Base-by-base conservation (phyloP, 768 basidiomycete species). In the Chlorophyllum brunneum region DNA sequence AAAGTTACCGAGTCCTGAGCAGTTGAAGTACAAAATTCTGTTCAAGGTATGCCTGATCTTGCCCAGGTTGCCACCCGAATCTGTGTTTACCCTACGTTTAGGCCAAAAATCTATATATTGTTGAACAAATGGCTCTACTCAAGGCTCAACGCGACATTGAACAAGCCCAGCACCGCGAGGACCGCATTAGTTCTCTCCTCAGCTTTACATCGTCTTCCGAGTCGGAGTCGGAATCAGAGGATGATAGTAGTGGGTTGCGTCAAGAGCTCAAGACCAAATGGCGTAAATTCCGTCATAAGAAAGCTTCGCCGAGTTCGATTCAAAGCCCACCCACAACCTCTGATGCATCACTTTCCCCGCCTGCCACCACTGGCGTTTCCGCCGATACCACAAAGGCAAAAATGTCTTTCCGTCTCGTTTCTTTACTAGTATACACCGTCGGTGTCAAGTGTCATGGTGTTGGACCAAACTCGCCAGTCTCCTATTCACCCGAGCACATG, bases 401-500 rank as follows among this genome's bases (percentile, higher is more conserved):
- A 60, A 93, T 92, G 83, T 94, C 94, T 0, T 64, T 79, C 22
- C 75, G 78, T 2, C 78, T 98, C 1, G 81, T 82, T 1, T 72
- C 79, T 1, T 76, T 98, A 9, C 78, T 98, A 16, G 87, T 98
- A 23, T 98, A 98, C 67, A 98, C 95, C 4, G 83, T 95, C 48
- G 95, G 95, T 4, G 92, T 98, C 55, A 95, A 95, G 67, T 97
- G 90, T 59, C 86, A 85, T 39, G 94, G 95, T 0, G 78, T 98
- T 67, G 89, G 90, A 68, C 84, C 88, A 66, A 15, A 46, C 2
- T 47, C 50, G 13, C 85, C 92, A 56, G 85, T 90, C 57, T 73
- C 76, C 27, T 99, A 99, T 61, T 85, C 85, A 6, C 80, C 88
- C 0, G 86, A 92, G 61, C 90, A 98, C 60, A 80, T 98, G 64